Base-by-base conservation (phyloP, 768 basidiomycete genomes). In the Auricularia heimuer region DNA sequence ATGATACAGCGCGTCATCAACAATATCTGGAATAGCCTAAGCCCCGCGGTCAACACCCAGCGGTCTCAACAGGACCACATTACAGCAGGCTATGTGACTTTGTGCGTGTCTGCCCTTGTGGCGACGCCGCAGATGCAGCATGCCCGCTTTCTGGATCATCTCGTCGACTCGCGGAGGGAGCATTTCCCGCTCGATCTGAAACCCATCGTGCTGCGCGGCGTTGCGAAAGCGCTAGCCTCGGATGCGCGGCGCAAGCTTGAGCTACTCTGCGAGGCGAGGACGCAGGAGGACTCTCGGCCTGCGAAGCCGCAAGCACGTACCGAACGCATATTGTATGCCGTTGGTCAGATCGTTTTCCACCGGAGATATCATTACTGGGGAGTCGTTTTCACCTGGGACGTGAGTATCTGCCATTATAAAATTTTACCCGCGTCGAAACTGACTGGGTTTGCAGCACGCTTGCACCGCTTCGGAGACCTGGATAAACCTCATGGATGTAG, bases 401-500 rank as follows among this genome's bases (percentile, higher is more conserved):
- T 56, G 54, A 12, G 54, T 56, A 14, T 56, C 44, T 56, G n/a
- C 24, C 54, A 10, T 14, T 56, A 0, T 4, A 56, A 11, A 18
- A 45, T 0, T 45, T 42, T 29, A 2, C 10, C 24, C 21, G 10
- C 58, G 35, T 21, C 21, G 58, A 60, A 11, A 61, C 60, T 61
- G 60, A 29, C 29, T 0, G 14, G 44, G 18, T 45, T 35, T 36
- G 4, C 44, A 66, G 65, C 63, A 66, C 61, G 18, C 14, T 8
- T 84, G 82, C 67, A 73, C 69, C 65, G 77, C 78, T 12, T 68
- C 74, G 8, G 78, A 79, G 58, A 73, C 68, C 33, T 83, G 81
- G 82, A 81, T 80, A 11, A 62, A 54, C 16, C 70, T 74, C 35
- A 83, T 82, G 81, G 68, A 70, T 29, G 75, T 83, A 1, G 74